Percentiles rank a stretch among this genome's conserved stretches.
phyloP scores from a whole-genome alignment of 305 asterid genomes.

The Fraxinus albicans region DNA sequence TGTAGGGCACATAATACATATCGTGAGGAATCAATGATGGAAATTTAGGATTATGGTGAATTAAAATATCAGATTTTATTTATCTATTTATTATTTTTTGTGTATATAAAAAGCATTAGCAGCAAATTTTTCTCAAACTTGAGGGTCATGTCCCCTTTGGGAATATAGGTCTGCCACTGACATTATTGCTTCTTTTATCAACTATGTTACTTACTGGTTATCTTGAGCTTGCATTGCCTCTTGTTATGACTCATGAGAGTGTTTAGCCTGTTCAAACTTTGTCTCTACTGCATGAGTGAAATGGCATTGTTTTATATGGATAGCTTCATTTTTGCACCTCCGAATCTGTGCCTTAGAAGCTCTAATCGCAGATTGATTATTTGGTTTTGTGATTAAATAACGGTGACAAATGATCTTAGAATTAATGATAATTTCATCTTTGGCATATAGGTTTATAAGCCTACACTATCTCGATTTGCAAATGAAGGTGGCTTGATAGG shows the following conservation, averaged over 20 bases:
- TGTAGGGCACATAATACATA: background rate
- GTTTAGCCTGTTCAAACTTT: background rate
- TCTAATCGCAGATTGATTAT: background rate
- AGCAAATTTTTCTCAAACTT: background rate
- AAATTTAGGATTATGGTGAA: background rate
- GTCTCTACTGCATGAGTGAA: background rate
- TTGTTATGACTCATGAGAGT: constrained; percentile 5
- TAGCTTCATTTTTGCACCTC: constrained; percentile 4
- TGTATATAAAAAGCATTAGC: background rate
- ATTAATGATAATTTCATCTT: constrained; percentile 23
- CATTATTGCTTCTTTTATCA: background rate
- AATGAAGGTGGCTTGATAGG: constrained; percentile 82
- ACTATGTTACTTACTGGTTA: background rate
- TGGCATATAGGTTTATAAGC: constrained; percentile 73
- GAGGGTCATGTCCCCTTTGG: background rate
- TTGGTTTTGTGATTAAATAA: constrained; percentile 5
- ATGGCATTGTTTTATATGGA: background rate
- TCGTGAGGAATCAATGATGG: background rate
- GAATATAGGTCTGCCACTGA: background rate
- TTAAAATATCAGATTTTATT: background rate
- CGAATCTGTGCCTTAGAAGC: constrained; percentile 12
- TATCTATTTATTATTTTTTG: background rate
- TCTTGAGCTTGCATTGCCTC: background rate
- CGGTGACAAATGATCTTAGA: constrained; percentile 1
- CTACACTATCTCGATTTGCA: constrained; percentile 78